Percentiles rank a stretch among this genome's conserved stretches.
Conservation (phyloP, 2,329 filamentous ascomycete species). For the Talaromyces albobiverticillius region DNA sequence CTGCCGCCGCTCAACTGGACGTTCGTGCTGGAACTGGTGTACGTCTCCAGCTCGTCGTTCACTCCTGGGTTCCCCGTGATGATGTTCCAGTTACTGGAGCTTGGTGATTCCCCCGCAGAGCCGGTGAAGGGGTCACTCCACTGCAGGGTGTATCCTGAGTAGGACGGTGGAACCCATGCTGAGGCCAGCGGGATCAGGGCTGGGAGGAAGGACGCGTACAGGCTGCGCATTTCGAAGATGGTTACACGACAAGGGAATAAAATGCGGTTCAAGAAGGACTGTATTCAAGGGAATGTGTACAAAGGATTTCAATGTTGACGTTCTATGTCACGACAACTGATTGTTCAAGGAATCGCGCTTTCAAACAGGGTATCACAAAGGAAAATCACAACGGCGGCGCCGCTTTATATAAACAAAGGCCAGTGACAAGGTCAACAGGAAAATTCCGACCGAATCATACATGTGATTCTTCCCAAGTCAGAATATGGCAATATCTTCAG, state of each 20-base stretch:
- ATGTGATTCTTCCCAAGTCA: too few species aligned
- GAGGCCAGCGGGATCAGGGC: constrained; percentile 6
- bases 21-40: constrained; percentile 8
- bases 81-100: constrained; percentile 13
- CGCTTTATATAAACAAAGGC: neutral
- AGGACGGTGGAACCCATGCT: constrained; percentile 13
- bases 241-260: neutral
- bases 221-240: neutral
- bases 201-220: neutral
- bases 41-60: constrained; percentile 13
- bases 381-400: neutral
- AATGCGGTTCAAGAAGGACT: neutral
- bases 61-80: constrained; percentile 11
- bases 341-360: too few species aligned
- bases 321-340: too few species aligned
- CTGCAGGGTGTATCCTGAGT: constrained; percentile 8
- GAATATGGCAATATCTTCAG: too few species aligned
- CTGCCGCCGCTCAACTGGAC: constrained; percentile 13
- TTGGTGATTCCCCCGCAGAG: constrained; percentile 3
- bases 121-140: constrained; percentile 11
- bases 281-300: too few species aligned
- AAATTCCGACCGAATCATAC: neutral
- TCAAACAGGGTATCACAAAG: too few species aligned
- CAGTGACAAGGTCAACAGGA: neutral
- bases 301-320: too few species aligned